Evolutionary conservation across 495 filamentous ascomycete species (phyloP).

Genomic region (Pyrenopolyporus hunteri): DNA sequence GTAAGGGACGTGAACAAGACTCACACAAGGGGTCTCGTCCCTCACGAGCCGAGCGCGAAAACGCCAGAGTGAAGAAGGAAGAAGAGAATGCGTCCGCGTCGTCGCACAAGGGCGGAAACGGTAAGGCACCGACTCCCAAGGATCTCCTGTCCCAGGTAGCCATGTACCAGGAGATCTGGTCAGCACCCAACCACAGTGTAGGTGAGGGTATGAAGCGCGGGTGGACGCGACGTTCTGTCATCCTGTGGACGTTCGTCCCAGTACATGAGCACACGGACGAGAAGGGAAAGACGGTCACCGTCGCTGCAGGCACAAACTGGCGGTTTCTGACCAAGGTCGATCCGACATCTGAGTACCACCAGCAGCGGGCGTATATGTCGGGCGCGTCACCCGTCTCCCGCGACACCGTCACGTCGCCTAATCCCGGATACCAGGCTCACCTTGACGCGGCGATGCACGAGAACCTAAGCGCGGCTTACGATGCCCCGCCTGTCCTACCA

Average conservation of each 20-base stretch:
- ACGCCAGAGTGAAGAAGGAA: conserved; percentile 41
- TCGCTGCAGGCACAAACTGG: conserved; percentile 49
- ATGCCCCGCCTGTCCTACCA: conserved; percentile 12
- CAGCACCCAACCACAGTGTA: conserved; percentile 41
- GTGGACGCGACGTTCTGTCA: conserved; percentile 52
- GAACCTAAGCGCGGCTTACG: conserved; percentile 51
- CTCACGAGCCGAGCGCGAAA: conserved; percentile 39
- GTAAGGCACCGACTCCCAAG: conserved; percentile 47
- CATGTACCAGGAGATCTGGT: conserved; percentile 60
- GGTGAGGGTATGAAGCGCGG: conserved; percentile 27
- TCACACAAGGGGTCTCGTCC: conserved; percentile 28
- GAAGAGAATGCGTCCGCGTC: conserved; percentile 26
- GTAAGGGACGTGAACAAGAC: conserved; percentile 28
- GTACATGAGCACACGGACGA: conserved; percentile 48
- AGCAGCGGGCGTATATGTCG: conserved; percentile 48
- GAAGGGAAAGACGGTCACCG: conserved; percentile 39
- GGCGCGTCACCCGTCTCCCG: conserved; percentile 38
- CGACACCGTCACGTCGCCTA: conserved; percentile 52
- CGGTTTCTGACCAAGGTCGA: conserved; percentile 56
- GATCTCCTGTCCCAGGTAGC: conserved; percentile 53
- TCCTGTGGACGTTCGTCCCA: conserved; percentile 57
- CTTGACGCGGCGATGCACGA: conserved; percentile 52
- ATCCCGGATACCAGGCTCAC: conserved; percentile 50
- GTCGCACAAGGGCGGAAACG: conserved; percentile 22
- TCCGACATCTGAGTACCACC: conserved; percentile 53